These are phyloP conservation scores for Persicaria tinctoria DNA, from an alignment of 148 eudicot genomes.

Conservation along the genomic window DNA sequence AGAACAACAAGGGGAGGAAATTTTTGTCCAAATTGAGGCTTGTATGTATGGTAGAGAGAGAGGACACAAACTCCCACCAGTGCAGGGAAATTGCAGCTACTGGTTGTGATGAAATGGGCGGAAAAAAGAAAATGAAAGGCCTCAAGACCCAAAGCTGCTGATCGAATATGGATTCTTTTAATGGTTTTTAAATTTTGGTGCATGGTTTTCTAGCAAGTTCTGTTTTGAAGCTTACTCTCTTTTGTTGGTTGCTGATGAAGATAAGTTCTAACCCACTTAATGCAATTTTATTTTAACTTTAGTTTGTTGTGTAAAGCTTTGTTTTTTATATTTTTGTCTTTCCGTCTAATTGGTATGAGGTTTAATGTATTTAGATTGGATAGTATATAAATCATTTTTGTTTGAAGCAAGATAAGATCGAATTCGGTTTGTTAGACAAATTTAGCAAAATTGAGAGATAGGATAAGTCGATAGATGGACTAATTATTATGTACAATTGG, in stretches of 20 bases:
- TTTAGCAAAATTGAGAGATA: no score
- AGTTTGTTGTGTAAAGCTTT: neutral
- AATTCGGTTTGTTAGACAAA: no score
- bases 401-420: no score
- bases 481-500: no score
- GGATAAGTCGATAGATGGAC: no score
- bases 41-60: neutral
- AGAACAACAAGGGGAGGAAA: constrained; percentile 16
- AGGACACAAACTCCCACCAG: constrained; percentile 9
- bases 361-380: no score
- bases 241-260: constrained; percentile 8
- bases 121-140: neutral
- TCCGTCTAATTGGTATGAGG: neutral
- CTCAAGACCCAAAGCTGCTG: constrained; percentile 4
- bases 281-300: neutral
- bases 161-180: neutral
- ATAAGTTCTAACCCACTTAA: constrained; percentile 6
- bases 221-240: constrained; percentile 7
- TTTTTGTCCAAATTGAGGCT: neutral
- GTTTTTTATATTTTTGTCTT: neutral
- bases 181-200: neutral
- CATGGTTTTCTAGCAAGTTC: constrained; percentile 4
- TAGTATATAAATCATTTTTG: no score
- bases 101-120: neutral
- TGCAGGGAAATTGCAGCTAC: neutral